Conservation (phyloP, 2,329 filamentous ascomycete species). For the Penicillium aurantiogriseum region DNA sequence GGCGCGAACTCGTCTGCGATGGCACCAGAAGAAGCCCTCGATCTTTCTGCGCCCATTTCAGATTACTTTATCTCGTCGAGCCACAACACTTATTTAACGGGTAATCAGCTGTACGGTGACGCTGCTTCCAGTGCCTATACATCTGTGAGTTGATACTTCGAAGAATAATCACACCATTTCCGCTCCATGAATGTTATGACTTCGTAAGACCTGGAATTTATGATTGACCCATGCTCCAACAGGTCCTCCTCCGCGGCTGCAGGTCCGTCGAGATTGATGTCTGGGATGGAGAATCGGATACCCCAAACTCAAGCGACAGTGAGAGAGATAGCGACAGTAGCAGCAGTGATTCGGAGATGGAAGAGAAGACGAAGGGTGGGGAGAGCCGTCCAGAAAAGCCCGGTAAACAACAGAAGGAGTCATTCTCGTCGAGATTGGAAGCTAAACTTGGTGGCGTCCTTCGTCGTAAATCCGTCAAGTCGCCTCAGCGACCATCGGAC, state of each 20-base stretch:
- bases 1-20: conserved; percentile 45
- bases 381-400: conserved; percentile 14
- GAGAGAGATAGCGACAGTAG: conserved; percentile 37
- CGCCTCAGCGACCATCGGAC: background rate
- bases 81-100: conserved; percentile 89
- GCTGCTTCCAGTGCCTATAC: conserved; percentile 77
- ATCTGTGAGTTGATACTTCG: conserved; percentile 53
- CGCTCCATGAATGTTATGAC: background rate
- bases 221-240: background rate
- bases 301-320: conserved; percentile 30
- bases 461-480: conserved; percentile 20
- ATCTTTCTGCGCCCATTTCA: conserved; percentile 67
- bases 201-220: background rate
- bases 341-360: conserved; percentile 27
- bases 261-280: conserved; percentile 94
- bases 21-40: conserved; percentile 47
- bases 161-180: background rate
- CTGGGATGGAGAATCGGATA: conserved; percentile 69
- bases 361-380: conserved; percentile 16
- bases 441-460: conserved; percentile 24
- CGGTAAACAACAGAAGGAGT: conserved; percentile 8
- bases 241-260: conserved; percentile 74
- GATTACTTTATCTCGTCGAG: conserved; percentile 95
- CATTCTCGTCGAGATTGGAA: conserved; percentile 25
- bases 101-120: conserved; percentile 78